Evolutionary conservation across 768 basidiomycete species (phyloP), one percentile per base, ranked within the genome.

Genomic region (Plicaturopsis crispa): DNA sequence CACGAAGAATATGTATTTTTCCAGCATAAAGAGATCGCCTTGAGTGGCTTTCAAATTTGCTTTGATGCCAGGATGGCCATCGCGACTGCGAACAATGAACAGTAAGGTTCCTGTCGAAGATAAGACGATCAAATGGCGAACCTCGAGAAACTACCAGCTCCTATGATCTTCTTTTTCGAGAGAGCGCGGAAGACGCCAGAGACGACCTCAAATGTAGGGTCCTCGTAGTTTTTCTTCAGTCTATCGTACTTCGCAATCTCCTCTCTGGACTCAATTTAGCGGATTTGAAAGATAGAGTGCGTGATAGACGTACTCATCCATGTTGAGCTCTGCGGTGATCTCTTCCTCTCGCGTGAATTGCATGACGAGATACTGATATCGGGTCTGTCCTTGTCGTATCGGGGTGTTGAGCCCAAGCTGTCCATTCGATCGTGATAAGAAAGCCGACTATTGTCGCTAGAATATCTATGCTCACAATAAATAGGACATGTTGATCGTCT

Each of bases 311-410:
- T 61, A 93, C 91, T 97, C 91, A 30, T 75, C 67, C 70, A 98
- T 76, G 53, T 94, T 96, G 24, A 98, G 65, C 55, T 96, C 92
- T 4, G 92, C 88, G 18, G 93, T 94, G 44, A 92, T 90, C 61
- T 96, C 92, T 57, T 98, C 96, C 48, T 97, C 94, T 41, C 87
- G 75, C n/a, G 80, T 84, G 61, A 96, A 98, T 51, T 96, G 93
- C 84, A 97, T 93, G 40, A 99, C 94, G 16, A 99, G 67, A 57
- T 96, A 99, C 40, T 94, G 94, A 61, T 99, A 98, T 31, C 90
- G 73, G 1, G 96, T 99, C 55, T 98, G 96, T 35, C 96, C 96
- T 70, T 98, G 96, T 33, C 94, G 77, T 44, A 99, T 96, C 2
- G 96, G 94, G 18, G 80, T 87, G 54, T 80, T 90, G 33, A 99